These are phyloP conservation scores for Cutaneotrichosporon cutaneum DNA, from an alignment of 1,284 basidiomycete species.

Conservation along the genomic window DNA sequence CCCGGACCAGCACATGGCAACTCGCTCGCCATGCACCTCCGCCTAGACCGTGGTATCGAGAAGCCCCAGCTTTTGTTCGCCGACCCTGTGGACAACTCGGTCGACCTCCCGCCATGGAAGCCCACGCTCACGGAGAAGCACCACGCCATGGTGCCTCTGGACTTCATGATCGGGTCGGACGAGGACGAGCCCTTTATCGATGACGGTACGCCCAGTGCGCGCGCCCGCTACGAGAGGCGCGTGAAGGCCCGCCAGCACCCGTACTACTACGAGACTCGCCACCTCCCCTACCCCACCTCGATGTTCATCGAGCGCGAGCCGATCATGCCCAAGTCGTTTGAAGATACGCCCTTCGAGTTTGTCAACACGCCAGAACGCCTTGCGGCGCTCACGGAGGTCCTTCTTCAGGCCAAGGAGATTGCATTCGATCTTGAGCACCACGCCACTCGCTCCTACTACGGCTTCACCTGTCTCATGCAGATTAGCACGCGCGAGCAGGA, in stretches of 20 bases:
- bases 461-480: constrained; percentile 93
- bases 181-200: constrained; percentile 12
- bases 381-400: constrained; percentile 63
- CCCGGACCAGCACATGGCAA: constrained; percentile 32
- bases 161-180: constrained; percentile 39
- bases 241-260: constrained; percentile 59
- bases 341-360: constrained; percentile 70
- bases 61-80: constrained; percentile 79
- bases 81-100: constrained; percentile 60
- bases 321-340: constrained; percentile 60
- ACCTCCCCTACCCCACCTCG: constrained; percentile 67
- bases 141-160: constrained; percentile 74
- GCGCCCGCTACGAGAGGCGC: constrained; percentile 1
- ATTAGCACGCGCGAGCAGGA: constrained; percentile 81
- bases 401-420: constrained; percentile 70
- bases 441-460: constrained; percentile 75
- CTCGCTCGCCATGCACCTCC: constrained; percentile 54
- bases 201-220: neutral
- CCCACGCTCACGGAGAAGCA: constrained; percentile 64
- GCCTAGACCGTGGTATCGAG: constrained; percentile 66
- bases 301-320: constrained; percentile 63
- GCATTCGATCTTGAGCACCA: constrained; percentile 96
- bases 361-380: constrained; percentile 65
- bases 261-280: constrained; percentile 75
- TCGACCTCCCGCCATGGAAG: constrained; percentile 59